phyloP scores from a whole-genome alignment of 75 land plant genomes.

The Chamaecyparis obtusa region DNA sequence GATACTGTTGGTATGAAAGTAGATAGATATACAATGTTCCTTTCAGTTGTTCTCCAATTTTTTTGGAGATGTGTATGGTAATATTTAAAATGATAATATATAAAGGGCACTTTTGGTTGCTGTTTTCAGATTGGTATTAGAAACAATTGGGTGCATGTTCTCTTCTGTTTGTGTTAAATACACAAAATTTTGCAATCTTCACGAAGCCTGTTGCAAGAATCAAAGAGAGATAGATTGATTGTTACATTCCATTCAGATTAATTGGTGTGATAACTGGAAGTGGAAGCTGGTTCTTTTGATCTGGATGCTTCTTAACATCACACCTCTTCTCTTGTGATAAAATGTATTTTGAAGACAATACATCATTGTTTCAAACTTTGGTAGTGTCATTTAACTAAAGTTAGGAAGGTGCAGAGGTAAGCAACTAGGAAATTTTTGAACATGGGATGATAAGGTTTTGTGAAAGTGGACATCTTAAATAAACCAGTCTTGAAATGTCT shows the following conservation, averaged over 20 bases:
- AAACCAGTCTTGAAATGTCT: not conserved
- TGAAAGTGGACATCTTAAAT: not conserved
- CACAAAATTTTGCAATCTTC: not conserved
- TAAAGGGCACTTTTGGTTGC: not conserved
- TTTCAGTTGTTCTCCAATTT: not conserved
- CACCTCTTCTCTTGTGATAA: not conserved
- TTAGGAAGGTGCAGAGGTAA: not conserved
- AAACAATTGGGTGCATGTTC: not conserved
- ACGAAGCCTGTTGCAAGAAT: not conserved
- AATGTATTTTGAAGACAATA: not conserved
- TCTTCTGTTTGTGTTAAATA: not conserved
- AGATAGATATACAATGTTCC: not conserved
- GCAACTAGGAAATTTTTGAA: not conserved
- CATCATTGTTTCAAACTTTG: not conserved
- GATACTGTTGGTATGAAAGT: conserved; percentile 71
- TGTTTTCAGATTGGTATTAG: not conserved
- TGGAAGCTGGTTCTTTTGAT: not conserved
- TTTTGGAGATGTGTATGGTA: not conserved
- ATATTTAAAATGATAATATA: not conserved
- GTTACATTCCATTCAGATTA: not conserved
- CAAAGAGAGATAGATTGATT: not conserved
- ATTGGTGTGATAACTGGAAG: not conserved
- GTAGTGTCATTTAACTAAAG: not conserved
- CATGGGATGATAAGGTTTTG: not conserved
- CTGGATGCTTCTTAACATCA: not conserved